Conservation (phyloP, 495 filamentous ascomycete species). For the Immersiella caudata region DNA sequence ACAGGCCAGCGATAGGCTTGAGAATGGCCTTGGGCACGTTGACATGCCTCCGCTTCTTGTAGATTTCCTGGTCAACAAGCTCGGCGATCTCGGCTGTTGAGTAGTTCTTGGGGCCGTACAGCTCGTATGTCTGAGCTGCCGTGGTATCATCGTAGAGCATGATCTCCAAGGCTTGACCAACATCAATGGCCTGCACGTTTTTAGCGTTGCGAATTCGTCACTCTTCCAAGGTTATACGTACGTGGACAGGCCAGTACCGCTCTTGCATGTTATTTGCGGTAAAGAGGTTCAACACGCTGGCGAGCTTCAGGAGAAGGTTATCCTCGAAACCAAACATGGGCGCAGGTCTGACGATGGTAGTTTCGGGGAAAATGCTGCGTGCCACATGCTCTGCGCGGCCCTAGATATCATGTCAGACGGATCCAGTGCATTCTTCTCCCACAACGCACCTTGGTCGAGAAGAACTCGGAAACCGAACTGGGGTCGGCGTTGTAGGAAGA, state of each 20-base stretch:
- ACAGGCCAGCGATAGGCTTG: conserved; percentile 67
- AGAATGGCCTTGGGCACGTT: conserved; percentile 83
- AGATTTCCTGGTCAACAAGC: conserved; percentile 88
- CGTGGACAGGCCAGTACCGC: conserved; percentile 88
- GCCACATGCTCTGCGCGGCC: conserved; percentile 80
- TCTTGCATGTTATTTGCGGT: conserved; percentile 92
- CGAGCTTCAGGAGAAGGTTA: conserved; percentile 83
- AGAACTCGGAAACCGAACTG: conserved; percentile 82
- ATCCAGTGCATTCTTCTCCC: background rate
- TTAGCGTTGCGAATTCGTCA: conserved; percentile 29
- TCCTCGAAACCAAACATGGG: conserved; percentile 96
- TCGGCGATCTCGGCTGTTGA: conserved; percentile 82
- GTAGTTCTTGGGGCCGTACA: conserved; percentile 93
- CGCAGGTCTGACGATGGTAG: conserved; percentile 93
- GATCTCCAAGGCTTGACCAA: conserved; percentile 80
- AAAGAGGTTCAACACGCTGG: conserved; percentile 74
- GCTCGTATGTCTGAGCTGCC: conserved; percentile 87
- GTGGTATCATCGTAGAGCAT: conserved; percentile 92
- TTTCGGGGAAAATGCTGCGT: conserved; percentile 92
- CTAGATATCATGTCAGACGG: conserved; percentile 41
- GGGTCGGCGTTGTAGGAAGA: conserved; percentile 90
- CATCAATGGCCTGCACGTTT: conserved; percentile 70
- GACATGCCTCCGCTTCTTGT: conserved; percentile 85
- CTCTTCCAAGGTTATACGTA: conserved; percentile 48
- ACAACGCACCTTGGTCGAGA: conserved; percentile 73